A percentile compares a stretch with the other conserved stretches of the same genome.
phyloP scores from a whole-genome alignment of 2,329 filamentous ascomycete genomes.

The Botrytis hyacinthi region DNA sequence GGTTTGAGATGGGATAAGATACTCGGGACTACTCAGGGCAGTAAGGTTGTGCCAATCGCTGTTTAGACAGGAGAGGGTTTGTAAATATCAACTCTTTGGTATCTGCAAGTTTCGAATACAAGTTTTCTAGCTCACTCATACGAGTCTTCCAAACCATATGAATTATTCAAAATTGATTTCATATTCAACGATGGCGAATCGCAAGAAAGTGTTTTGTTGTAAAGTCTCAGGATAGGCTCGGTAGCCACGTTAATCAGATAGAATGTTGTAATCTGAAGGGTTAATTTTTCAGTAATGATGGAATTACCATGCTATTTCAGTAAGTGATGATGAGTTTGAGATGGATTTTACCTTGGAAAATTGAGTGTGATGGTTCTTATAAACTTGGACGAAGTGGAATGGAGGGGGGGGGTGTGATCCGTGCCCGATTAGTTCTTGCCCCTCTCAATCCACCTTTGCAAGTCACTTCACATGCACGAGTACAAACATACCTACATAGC shows the following conservation, averaged over 20 bases:
- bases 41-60: neutral
- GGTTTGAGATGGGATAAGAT: accelerated
- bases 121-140: neutral
- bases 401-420: neutral
- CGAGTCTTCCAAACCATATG: accelerated
- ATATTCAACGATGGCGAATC: neutral
- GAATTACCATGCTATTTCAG: accelerated
- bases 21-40: neutral
- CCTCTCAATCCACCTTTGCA: neutral
- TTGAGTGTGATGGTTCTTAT: neutral
- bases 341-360: neutral
- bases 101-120: too few species aligned
- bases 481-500: neutral
- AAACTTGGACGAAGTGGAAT: neutral
- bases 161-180: accelerated
- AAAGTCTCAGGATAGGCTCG: neutral
- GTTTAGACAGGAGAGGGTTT: too few species aligned
- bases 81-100: too few species aligned
- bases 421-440: neutral
- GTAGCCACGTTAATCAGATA: neutral
- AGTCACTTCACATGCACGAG: neutral
- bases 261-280: neutral
- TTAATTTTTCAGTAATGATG: neutral
- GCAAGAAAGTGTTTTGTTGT: neutral
- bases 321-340: neutral